Evolutionary conservation across 208 protist genomes (phyloP).

Genomic region (Crithidia expoeki): DNA sequence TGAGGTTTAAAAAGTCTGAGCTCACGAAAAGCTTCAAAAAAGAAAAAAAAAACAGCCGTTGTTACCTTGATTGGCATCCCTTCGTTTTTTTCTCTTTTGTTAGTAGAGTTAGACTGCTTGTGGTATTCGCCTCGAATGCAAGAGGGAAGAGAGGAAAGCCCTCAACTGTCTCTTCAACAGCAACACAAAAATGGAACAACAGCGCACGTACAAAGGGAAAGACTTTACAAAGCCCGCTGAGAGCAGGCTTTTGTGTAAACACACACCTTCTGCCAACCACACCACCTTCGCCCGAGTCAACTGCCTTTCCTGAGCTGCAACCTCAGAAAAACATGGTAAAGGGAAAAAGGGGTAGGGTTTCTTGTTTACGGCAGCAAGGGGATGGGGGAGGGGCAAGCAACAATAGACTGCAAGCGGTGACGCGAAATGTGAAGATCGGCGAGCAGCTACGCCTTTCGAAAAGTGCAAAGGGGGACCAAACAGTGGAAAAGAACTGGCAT

Average conservation of each 20-base stretch:
- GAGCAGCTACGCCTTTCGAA: slow-evolving; percentile 1
- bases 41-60: too few relatives aligned
- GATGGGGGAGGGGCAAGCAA: not conserved
- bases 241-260: not conserved
- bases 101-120: too few relatives aligned
- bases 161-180: too few relatives aligned
- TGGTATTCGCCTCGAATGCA: slow-evolving; percentile 4
- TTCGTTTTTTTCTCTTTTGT: too few relatives aligned
- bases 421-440: slow-evolving; percentile 13
- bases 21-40: too few relatives aligned
- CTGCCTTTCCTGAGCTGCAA: too few relatives aligned
- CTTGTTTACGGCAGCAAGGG: too few relatives aligned
- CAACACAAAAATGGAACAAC: slow-evolving; percentile 14
- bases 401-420: not conserved
- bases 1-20: too few relatives aligned
- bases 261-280: not conserved
- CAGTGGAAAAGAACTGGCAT: not conserved
- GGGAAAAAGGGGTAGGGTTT: too few relatives aligned
- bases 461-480: not conserved
- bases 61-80: too few relatives aligned
- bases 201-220: not conserved
- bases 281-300: not conserved
- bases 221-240: not conserved
- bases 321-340: too few relatives aligned
- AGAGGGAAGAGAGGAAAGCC: not conserved